Conservation (phyloP, 257 asterid species). For the Solanum lignicaule region DNA sequence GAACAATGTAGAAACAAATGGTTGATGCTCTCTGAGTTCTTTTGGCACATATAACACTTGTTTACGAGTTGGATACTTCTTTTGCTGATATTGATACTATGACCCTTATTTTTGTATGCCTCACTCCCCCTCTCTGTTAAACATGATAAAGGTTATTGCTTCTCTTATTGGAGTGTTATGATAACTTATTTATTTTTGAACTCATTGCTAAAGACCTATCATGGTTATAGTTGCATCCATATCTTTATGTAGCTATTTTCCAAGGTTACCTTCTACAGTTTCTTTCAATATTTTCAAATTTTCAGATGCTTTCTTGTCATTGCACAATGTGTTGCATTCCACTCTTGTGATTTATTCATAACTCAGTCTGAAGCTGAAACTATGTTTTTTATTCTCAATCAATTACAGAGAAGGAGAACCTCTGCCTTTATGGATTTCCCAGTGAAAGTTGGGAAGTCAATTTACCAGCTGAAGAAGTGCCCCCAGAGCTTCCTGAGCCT, state of each 20-base stretch:
- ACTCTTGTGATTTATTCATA: neutral
- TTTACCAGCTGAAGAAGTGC: slow-evolving; percentile 3
- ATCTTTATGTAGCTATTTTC: neutral
- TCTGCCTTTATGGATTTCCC: neutral
- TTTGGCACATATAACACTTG: neutral
- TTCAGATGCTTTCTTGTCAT: neutral
- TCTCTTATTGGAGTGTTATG: neutral
- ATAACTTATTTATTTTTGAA: neutral
- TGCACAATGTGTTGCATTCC: neutral
- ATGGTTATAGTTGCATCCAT: neutral
- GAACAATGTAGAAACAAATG: neutral
- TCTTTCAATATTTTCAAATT: neutral
- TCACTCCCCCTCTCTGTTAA: neutral
- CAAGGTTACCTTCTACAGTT: neutral
- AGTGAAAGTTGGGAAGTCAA: slow-evolving; percentile 1
- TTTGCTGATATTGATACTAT: neutral
- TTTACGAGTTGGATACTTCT: neutral
- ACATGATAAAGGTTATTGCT: neutral
- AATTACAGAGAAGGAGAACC: neutral
- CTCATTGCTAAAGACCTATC: neutral
- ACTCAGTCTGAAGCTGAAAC: neutral
- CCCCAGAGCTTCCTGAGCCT: slow-evolving; percentile 4
- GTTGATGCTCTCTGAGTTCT: neutral
- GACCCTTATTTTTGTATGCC: neutral
- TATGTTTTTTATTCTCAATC: neutral